Evolutionary conservation across 1,284 basidiomycete genomes (phyloP).

Genomic region (Melanopsichium pennsylvanicum): DNA sequence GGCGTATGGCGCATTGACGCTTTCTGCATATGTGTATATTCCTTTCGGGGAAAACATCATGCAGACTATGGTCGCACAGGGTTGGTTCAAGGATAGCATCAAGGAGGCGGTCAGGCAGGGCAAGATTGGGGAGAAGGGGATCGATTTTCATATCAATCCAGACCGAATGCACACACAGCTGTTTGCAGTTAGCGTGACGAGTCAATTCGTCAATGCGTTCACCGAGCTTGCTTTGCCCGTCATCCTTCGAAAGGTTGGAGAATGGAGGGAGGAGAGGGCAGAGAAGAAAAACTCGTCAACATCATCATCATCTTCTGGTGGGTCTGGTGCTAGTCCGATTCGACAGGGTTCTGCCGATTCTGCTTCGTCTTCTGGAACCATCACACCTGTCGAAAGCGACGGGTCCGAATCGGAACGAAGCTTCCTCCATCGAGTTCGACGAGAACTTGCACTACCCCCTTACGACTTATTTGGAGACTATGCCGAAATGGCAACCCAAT

Average conservation of each 20-base stretch:
- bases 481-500: constrained; percentile 86
- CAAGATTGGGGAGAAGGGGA: constrained; percentile 28
- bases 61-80: constrained; percentile 52
- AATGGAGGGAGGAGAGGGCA: constrained; percentile 35
- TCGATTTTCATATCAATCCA: constrained; percentile 68
- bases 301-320: too few relatives aligned
- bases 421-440: constrained; percentile 78
- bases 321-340: neutral
- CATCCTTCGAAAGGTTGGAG: constrained; percentile 66
- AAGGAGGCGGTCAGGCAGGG: constrained; percentile 50
- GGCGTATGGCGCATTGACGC: constrained; percentile 73
- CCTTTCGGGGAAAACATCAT: constrained; percentile 64
- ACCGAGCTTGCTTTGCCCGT: constrained; percentile 81
- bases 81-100: constrained; percentile 54
- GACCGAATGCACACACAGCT: constrained; percentile 85
- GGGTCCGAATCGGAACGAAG: constrained; percentile 71
- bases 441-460: constrained; percentile 80
- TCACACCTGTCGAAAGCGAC: constrained; percentile 5
- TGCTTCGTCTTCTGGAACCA: constrained; percentile 16
- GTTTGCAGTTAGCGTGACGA: constrained; percentile 93
- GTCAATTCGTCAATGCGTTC: constrained; percentile 84
- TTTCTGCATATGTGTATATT: constrained; percentile 64
- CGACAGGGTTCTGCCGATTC: constrained; percentile 7
- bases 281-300: constrained; percentile 16
- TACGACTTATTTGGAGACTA: constrained; percentile 78